Conservation (phyloP, 441 rosid species). For the Euphorbia schlechtendalii region DNA sequence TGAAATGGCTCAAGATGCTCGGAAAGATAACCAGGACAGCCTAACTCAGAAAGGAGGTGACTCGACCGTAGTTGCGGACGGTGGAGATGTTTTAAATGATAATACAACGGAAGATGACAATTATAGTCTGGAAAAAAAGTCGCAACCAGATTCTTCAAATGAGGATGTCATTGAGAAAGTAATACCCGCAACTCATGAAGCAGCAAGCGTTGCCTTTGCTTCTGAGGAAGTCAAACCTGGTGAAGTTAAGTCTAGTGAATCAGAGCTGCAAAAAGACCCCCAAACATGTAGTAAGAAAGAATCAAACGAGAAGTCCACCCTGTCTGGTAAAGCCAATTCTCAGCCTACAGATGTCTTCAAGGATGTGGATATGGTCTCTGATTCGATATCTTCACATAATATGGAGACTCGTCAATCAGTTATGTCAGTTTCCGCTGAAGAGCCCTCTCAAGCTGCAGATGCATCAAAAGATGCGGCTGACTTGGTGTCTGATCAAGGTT, state of each 20-base stretch:
- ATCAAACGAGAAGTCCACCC: too few relatives aligned
- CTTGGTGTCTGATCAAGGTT: slow-evolving; percentile 18
- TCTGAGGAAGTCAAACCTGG: slow-evolving; percentile 33
- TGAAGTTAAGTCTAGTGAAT: slow-evolving; percentile 27
- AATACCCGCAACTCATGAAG: slow-evolving; percentile 24
- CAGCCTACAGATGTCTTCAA: too few relatives aligned
- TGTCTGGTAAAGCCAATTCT: slow-evolving; percentile 20
- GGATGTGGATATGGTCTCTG: slow-evolving; percentile 30
- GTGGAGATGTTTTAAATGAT: slow-evolving; percentile 28
- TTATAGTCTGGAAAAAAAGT: slow-evolving; percentile 39
- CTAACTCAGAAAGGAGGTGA: slow-evolving; percentile 26
- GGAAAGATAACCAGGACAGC: slow-evolving; percentile 37
- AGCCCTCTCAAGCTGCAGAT: slow-evolving; percentile 31
- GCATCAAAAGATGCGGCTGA: slow-evolving; percentile 35
- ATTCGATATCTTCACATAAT: slow-evolving; percentile 28
- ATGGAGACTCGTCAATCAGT: slow-evolving; percentile 32
- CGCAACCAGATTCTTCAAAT: slow-evolving; percentile 26
- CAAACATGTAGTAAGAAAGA: too few relatives aligned
- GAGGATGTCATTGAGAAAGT: slow-evolving; percentile 23
- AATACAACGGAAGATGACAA: slow-evolving; percentile 28
- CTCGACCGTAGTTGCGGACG: slow-evolving; percentile 24
- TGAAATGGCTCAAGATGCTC: slow-evolving; percentile 35
- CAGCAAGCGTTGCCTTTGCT: too few relatives aligned
- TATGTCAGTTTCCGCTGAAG: slow-evolving; percentile 31
- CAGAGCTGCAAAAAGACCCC: slow-evolving; percentile 24